Percentiles rank a stretch among this genome's conserved stretches.
phyloP scores from a whole-genome alignment of 768 basidiomycete species.

The Lanmaoa rubissima region DNA sequence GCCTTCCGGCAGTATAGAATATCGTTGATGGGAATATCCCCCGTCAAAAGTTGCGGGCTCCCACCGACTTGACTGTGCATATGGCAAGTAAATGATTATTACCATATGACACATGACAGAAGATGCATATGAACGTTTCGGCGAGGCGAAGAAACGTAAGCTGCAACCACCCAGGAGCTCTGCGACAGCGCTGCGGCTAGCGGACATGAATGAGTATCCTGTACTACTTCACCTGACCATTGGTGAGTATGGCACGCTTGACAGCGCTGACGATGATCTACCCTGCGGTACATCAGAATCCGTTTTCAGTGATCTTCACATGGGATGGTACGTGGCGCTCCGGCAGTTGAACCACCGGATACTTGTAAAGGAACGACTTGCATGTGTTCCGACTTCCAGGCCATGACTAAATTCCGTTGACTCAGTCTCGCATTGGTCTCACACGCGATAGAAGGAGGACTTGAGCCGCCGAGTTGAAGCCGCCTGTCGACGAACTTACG shows the following conservation, averaged over 20 bases:
- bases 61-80: not conserved
- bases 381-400: not conserved
- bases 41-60: not conserved
- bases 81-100: not conserved
- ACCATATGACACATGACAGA: not conserved
- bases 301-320: constrained; percentile 3
- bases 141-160: too few relatives aligned
- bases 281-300: constrained; percentile 10
- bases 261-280: constrained; percentile 6
- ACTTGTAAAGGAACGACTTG: not conserved
- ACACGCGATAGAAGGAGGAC: not conserved
- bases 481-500: not conserved
- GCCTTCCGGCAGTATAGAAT: not conserved
- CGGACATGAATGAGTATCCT: not conserved
- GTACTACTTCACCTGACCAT: not conserved
- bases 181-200: too few relatives aligned
- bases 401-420: too few relatives aligned
- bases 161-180: not conserved
- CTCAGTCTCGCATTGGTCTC: not conserved
- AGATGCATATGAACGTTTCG: not conserved
- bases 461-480: not conserved
- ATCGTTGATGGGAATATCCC: not conserved
- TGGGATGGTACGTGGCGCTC: constrained; percentile 10
- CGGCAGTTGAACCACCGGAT: constrained; percentile 15
- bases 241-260: too few relatives aligned